Evolutionary conservation across 805 yeast species (phyloP), one percentile per base, ranked within the genome.

Genomic region (Cyberlindnera subsufficiens): DNA sequence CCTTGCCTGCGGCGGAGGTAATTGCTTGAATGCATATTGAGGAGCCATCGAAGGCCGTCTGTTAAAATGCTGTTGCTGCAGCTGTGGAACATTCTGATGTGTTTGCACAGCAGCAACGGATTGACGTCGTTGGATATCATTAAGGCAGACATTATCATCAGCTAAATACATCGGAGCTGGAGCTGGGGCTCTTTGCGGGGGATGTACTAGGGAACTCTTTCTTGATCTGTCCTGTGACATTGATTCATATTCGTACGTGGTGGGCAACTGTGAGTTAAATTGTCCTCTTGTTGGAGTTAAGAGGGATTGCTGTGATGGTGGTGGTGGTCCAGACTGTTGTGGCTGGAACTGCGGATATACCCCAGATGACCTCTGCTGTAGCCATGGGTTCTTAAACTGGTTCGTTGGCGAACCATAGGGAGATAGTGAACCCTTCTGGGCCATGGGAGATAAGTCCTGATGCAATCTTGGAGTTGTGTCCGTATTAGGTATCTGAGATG

Each of bases 1-100:
- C 17, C 60, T 55, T 49, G 76, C 72, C 39, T 60, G 65, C 1
- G 91, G 91, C 1, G 76, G 68, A n/a, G 60, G 41, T 52, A 61
- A 29, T 51, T 44, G 66, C 35, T 66, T 53, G 39, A 69, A 53
- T 3, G 40, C 25, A 30, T 43, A 46, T 20, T 60, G 65, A 13
- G 15, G 19, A 8, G 13, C 20, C 30, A 37, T 19, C 13, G 40
- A 37, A 14, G 34, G 40, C n/a, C 35, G 20, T 31, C 40, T 30
- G 29, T 7, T 37, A 14, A 19, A 30, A 6, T 37, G 34, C 15
- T 22, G 55, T 32, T 42, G 42, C 5, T 37, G 37, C 6, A 37
- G 40, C 8, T 37, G 43, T 19, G 38, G 44, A n/a, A 22, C 32
- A 6, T 39, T 35, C 14, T 32, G 45, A 32, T 42, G 49, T 10